phyloP scores from a whole-genome alignment of 1,284 basidiomycete genomes.

The Ustilago xerochloae region DNA sequence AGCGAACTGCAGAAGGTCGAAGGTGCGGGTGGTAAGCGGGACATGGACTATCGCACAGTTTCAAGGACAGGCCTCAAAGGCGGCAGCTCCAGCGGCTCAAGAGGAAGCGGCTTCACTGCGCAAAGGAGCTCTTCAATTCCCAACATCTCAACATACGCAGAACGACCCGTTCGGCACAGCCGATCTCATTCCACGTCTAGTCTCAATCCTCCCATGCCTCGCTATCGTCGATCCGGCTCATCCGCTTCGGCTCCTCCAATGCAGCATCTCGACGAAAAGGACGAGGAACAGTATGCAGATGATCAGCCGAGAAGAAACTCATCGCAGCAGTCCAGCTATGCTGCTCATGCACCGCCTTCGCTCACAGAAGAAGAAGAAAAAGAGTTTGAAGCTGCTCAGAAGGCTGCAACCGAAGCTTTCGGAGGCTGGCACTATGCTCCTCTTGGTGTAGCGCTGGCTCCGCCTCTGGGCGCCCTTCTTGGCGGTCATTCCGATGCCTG shows the following conservation, averaged over 20 bases:
- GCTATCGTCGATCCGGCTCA: conserved; percentile 19
- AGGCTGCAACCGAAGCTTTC: conserved; percentile 31
- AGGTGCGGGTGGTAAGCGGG: conserved; percentile 30
- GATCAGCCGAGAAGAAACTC: background rate
- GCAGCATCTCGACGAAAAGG: conserved; percentile 33
- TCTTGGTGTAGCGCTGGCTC: conserved; percentile 56
- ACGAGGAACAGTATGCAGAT: conserved; percentile 11
- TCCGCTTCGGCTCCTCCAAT: conserved; percentile 36
- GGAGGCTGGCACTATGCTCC: conserved; percentile 62
- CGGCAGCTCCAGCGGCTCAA: conserved; percentile 71
- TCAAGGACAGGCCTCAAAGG: conserved; percentile 72
- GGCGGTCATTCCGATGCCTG: conserved; percentile 68
- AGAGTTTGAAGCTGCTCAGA: conserved; percentile 78
- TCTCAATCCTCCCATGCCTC: conserved; percentile 18
- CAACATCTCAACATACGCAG: conserved; percentile 23
- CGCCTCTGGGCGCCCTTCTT: conserved; percentile 55
- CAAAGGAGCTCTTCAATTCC: conserved; percentile 38
- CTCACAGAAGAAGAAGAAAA: conserved; percentile 55
- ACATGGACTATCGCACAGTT: conserved; percentile 6
- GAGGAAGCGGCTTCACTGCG: conserved; percentile 8
- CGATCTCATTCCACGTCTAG: conserved; percentile 39
- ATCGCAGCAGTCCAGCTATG: conserved; percentile 9
- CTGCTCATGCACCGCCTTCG: conserved; percentile 22
- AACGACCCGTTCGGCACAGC: conserved; percentile 27
- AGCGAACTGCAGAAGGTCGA: conserved; percentile 52